These are phyloP conservation scores for Clonostachys sp. DNA, from an alignment of 2,329 filamentous ascomycete species.

Conservation along the genomic window DNA sequence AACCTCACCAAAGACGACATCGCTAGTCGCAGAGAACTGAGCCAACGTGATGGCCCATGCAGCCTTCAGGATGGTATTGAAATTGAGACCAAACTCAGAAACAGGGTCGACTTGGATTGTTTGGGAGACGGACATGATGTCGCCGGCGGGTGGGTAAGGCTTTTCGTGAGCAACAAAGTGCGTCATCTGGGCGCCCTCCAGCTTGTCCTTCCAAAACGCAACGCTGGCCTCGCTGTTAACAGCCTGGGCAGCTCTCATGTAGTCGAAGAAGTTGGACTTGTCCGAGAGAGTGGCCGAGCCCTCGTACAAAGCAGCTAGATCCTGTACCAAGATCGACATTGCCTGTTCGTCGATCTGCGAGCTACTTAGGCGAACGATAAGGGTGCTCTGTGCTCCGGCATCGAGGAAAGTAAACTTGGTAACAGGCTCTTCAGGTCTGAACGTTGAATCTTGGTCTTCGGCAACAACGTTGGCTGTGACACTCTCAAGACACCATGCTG, in stretches of 20 bases:
- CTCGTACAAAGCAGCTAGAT: constrained; percentile 41
- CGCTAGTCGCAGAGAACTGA: constrained; percentile 38
- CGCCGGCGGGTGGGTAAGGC: constrained; percentile 30
- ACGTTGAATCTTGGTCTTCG: constrained; percentile 30
- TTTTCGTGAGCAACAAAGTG: constrained; percentile 34
- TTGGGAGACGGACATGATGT: constrained; percentile 31
- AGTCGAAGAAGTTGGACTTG: constrained; percentile 42
- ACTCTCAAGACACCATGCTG: constrained; percentile 29
- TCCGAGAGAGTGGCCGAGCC: constrained; percentile 22
- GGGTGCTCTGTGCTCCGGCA: constrained; percentile 36
- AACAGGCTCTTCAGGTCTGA: constrained; percentile 35
- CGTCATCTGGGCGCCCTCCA: constrained; percentile 41
- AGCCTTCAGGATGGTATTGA: constrained; percentile 50
- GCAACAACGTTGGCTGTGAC: constrained; percentile 33
- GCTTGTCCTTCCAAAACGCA: constrained; percentile 38
- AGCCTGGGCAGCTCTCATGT: constrained; percentile 31
- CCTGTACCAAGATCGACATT: constrained; percentile 38
- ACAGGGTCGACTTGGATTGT: constrained; percentile 33
- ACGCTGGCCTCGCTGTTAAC: constrained; percentile 28
- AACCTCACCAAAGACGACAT: constrained; percentile 53
- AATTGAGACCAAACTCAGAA: constrained; percentile 36
- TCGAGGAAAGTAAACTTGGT: constrained; percentile 48
- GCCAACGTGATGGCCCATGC: constrained; percentile 54
- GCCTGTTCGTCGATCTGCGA: constrained; percentile 45
- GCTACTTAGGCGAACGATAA: constrained; percentile 41